Evolutionary conservation across 2,329 filamentous ascomycete species (phyloP), one percentile per base, ranked within the genome.

Genomic region (Leptographium galeiforme): DNA sequence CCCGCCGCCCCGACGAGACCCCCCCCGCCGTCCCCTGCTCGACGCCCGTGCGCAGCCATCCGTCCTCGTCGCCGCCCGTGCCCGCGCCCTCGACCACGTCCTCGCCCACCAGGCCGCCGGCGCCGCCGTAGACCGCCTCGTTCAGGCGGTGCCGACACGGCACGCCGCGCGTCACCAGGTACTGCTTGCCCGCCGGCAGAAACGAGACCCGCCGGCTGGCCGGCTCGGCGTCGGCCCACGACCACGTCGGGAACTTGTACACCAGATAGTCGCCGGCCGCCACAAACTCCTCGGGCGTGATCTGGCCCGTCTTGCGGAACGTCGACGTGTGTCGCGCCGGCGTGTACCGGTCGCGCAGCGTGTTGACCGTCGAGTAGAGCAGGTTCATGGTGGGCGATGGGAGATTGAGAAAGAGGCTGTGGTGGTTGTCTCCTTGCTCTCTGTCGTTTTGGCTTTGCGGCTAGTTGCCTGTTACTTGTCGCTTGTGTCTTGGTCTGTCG

Each of bases 181-280:
- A 98, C 76, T 98, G 93, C 72, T 97, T 98, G 51, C 86, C 88
- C 0, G 82, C 71, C 1, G 93, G 93, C 5, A 98, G 81, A 65
- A 95, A 87, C 59, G 75, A 73, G 53, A 87, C 87, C 58, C 89
- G 85, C 67, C 89, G 87, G 57, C 80, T 77, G 1, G 84, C 79
- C n/a, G 83, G 81, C 53, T 91, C 87, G 60, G 91, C 90, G 63
- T 93, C 88, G 59, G 86, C 83, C 93, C 93, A 98, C 50, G 88
- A 86, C 93, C 93, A 98, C 55, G 91, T 95, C 10, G 91, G 93
- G 71, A 98, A 98, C 74, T 96, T 97, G 82, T 94, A 95, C 64
- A 95, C 90, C 40, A 98, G 82, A 68, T 97, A 98, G 73, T 98
- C 93, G 62, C 93, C 93, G 4, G 93, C 93, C 5, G 87, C 85